Evolutionary conservation across 305 asterid genomes (phyloP).

Genomic region (Rubia tinctorum): DNA sequence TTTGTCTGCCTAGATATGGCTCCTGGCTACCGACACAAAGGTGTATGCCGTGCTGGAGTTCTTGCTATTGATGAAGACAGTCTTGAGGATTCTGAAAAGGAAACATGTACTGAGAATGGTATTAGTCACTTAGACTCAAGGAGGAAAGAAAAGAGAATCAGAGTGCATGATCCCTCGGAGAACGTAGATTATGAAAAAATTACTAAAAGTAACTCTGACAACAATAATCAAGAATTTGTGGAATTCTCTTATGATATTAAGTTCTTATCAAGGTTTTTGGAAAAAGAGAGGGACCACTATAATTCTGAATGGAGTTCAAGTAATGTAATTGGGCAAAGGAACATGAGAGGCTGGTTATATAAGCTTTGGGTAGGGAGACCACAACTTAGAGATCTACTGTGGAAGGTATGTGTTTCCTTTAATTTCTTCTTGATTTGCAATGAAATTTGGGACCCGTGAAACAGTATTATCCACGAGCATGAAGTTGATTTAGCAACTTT

Average conservation of each 20-base stretch:
- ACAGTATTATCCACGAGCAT: not conserved
- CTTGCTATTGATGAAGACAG: conserved; percentile 77
- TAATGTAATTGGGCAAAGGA: conserved; percentile 89
- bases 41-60: conserved; percentile 90
- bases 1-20: conserved; percentile 96
- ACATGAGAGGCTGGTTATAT: conserved; percentile 89
- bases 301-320: conserved; percentile 79
- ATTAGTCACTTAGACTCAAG: conserved; percentile 39
- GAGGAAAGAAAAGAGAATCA: conserved; percentile 71
- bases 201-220: conserved; percentile 27
- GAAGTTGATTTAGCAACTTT: not conserved
- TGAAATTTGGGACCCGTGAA: not conserved
- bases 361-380: conserved; percentile 86
- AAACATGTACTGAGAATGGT: conserved; percentile 30
- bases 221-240: conserved; percentile 30
- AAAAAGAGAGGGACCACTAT: conserved; percentile 77
- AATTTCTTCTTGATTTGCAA: conserved; percentile 18
- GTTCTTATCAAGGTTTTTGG: conserved; percentile 78
- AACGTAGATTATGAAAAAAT: conserved; percentile 27
- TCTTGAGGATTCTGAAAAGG: conserved; percentile 41
- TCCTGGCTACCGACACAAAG: conserved; percentile 96
- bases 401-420: conserved; percentile 69
- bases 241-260: conserved; percentile 70
- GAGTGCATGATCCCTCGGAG: conserved; percentile 34
- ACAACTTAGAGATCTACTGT: conserved; percentile 68